Evolutionary conservation across 2,329 filamentous ascomycete species (phyloP).

Genomic region (Phialophora expanda): DNA sequence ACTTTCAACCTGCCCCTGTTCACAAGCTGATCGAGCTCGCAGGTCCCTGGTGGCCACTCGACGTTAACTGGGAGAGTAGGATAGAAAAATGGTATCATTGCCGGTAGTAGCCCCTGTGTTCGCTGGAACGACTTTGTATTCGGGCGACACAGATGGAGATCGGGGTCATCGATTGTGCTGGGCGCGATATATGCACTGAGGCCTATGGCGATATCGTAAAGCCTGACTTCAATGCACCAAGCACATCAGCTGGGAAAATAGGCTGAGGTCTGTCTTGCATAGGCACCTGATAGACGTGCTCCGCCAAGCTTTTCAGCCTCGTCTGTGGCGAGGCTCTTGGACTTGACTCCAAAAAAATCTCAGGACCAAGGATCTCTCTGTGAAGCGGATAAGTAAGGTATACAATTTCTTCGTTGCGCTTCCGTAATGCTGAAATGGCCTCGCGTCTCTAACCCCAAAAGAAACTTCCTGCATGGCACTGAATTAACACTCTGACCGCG

Average conservation of each 20-base stretch:
- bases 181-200: neutral
- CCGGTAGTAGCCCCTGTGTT: neutral
- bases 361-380: neutral
- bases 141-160: neutral
- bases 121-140: neutral
- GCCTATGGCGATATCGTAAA: neutral
- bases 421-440: neutral
- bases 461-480: neutral
- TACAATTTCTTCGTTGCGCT: neutral
- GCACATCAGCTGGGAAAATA: neutral
- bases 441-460: neutral
- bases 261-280: neutral
- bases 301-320: constrained; percentile 3
- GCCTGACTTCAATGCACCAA: neutral
- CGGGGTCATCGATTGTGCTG: neutral
- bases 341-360: neutral
- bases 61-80: neutral
- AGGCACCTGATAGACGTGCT: neutral
- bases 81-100: neutral
- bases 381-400: neutral
- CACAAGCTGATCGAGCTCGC: neutral
- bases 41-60: neutral
- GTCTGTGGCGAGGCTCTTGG: neutral
- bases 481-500: neutral
- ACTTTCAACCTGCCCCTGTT: neutral